Evolutionary conservation across 306 rosid genomes (phyloP), one percentile per base, ranked within the genome.

Genomic region (Psophocarpus tetragonolobus): DNA sequence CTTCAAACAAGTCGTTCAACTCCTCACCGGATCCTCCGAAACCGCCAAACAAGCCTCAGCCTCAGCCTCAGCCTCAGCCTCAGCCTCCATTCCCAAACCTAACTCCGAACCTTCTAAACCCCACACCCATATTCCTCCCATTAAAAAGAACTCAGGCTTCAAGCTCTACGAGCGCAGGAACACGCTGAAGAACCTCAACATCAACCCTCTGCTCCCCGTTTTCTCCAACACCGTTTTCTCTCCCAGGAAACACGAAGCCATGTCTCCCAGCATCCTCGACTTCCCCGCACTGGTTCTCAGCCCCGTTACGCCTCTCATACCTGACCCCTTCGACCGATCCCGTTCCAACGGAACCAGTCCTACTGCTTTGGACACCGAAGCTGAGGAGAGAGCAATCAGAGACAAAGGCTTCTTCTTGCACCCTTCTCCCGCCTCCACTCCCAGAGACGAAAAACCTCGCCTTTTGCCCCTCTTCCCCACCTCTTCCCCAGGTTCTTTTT

Each of bases 291-390:
- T 95, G 0, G 89, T 62, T 4, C 97, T 95, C 64, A 95, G 99
- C 81, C 99, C 99, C 0, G 97, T 95, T 5, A 95, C 99, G n/a
- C 97, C 97, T 0, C 91, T 95, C 20, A 87, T 89, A 65, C 91
- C 89, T 14, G 97, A 95, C 90, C 97, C 96, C 7, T 95, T 95
- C 63, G 86, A 77, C 81, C 85, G 95, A 21, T 67, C 73, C 36
- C 54, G 73, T 7, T 24, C 36, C 15, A 58, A 58, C 33, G 85
- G 58, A 51, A 70, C 17, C 8, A 0, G 18, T 44, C 20, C 50
- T 41, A 77, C 4, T 20, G 3, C 6, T 33, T 38, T 90, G 68
- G 78, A 90, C 62, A 24, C 29, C 3, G 88, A 67, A 29, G 98
- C 97, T 0, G 97, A 92, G 73, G 97, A 87, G 54, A 90, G 73